Evolutionary conservation across 176 grass and related monocot species (phyloP), one percentile per base, ranked within the genome.

Genomic region (Alopecurus myosuroides): DNA sequence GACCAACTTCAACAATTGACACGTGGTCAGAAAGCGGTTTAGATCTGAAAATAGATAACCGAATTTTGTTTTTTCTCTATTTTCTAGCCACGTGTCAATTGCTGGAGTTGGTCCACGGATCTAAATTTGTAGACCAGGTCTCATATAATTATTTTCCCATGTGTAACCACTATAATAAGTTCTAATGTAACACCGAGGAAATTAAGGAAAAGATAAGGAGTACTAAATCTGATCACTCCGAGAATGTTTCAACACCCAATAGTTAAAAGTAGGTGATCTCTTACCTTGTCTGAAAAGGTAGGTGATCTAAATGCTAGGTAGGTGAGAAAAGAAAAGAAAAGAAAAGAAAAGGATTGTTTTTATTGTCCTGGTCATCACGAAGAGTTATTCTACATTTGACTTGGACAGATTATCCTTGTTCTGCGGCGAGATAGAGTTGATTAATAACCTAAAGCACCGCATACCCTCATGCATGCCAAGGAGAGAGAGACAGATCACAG

Each of bases 351-450:
- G n/a, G n/a, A n/a, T n/a, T n/a, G n/a, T 2, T n/a, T 18, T 34
- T 63, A 46, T 53, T 53, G 53, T 42, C 41, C 66, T 44, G 41
- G 66, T 65, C 81, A 73, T 77, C 42, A 26, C 40, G 7, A 26
- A 78, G 22, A 64, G 20, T 79, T 78, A 10, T 58, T 44, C 36
- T 35, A 6, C 64, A 51, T 68, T 72, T 88, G 80, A 70, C 63
- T 64, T 84, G 28, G 9, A 11, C n/a, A 48, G 1, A 22, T 48
- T 1, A 13, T 65, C 20, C 3, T 20, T 23, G 22, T 4, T 13
- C 4, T 20, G 12, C 40, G 42, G 1, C 20, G 17, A 45, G 57
- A 72, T n/a, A 41, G 35, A 31, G 44, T 52, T 84, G 69, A 65
- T 41, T 25, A 12, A 15, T 4, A 26, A 17, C 7, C 15, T n/a